These are phyloP conservation scores for Aspergillus latus DNA, from an alignment of 2,329 filamentous ascomycete species.

Conservation along the genomic window DNA sequence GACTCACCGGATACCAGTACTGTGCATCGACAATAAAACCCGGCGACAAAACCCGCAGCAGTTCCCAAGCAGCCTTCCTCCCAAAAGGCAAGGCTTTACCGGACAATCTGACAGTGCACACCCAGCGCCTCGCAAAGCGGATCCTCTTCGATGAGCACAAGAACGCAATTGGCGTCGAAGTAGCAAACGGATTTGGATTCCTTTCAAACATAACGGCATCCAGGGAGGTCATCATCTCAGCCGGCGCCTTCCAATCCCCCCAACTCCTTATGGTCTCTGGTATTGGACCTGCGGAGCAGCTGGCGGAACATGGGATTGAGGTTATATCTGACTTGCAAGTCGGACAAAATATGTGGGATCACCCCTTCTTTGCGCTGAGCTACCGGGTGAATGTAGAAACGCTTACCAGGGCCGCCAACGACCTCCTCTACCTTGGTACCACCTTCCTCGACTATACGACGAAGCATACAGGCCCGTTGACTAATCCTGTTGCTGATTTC, in stretches of 20 bases:
- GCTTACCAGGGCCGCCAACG: constrained; percentile 15
- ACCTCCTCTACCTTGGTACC: constrained; percentile 9
- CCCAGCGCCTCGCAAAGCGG: constrained; percentile 44
- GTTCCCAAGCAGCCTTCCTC: constrained; percentile 40
- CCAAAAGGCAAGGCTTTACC: not conserved
- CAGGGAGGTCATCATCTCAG: constrained; percentile 52
- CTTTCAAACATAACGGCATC: constrained; percentile 37
- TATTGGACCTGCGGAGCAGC: constrained; percentile 42
- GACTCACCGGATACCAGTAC: constrained; percentile 43
- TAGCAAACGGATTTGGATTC: constrained; percentile 35
- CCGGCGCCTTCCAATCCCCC: constrained; percentile 53
- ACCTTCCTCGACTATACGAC: constrained; percentile 12
- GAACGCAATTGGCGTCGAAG: constrained; percentile 46
- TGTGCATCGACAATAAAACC: constrained; percentile 36
- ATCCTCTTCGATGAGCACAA: constrained; percentile 44
- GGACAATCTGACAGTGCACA: constrained; percentile 42
- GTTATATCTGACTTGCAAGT: constrained; percentile 50
- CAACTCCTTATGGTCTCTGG: constrained; percentile 49
- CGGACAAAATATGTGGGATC: constrained; percentile 41
- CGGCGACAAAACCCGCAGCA: constrained; percentile 24
- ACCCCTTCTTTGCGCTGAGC: constrained; percentile 26
- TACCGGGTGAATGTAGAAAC: constrained; percentile 29
- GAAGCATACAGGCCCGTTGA: not conserved
- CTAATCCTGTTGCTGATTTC: constrained; percentile 4
- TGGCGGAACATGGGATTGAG: constrained; percentile 43